Evolutionary conservation across 495 filamentous ascomycete genomes (phyloP).

Genomic region (Penicillium pulvis): DNA sequence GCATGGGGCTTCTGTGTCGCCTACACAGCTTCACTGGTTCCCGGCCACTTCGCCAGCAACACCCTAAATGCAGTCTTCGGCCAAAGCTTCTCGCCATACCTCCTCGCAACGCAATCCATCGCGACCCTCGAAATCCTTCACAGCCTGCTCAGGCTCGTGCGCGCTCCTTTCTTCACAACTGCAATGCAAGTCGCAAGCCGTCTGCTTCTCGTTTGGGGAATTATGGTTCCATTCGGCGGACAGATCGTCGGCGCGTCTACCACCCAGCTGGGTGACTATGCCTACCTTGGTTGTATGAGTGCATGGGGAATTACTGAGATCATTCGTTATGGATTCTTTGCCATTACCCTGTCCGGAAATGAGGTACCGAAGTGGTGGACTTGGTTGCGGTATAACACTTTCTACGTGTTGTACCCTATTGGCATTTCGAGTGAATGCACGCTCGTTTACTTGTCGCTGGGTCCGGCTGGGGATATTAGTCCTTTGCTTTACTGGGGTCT

Average conservation of each 20-base stretch:
- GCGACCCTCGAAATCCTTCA: conserved; percentile 84
- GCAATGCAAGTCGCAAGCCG: conserved; percentile 84
- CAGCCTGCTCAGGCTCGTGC: conserved; percentile 71
- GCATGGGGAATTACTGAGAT: conserved; percentile 89
- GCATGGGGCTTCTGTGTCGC: conserved; percentile 75
- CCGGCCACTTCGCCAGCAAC: conserved; percentile 25
- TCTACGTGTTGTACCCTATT: conserved; percentile 88
- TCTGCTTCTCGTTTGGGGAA: conserved; percentile 80
- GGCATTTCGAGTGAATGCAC: conserved; percentile 85
- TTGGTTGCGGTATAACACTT: conserved; percentile 92
- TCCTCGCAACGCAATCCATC: conserved; percentile 77
- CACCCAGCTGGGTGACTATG: conserved; percentile 41
- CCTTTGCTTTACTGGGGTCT: conserved; percentile 59
- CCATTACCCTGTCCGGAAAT: conserved; percentile 62
- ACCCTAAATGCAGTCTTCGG: conserved; percentile 54
- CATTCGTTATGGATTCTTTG: conserved; percentile 86
- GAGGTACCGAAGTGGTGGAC: conserved; percentile 63
- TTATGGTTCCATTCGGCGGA: conserved; percentile 61
- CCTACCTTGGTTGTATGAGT: conserved; percentile 53
- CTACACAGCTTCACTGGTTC: conserved; percentile 54
- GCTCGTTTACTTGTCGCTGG: conserved; percentile 68
- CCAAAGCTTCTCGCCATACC: conserved; percentile 63
- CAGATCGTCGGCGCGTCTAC: conserved; percentile 33
- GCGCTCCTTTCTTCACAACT: conserved; percentile 82
- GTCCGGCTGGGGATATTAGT: conserved; percentile 53